Percentiles rank a stretch among this genome's conserved stretches.
These are phyloP conservation scores for Quercus tomentella DNA, from an alignment of 331 rosid genomes.

Conservation along the genomic window DNA sequence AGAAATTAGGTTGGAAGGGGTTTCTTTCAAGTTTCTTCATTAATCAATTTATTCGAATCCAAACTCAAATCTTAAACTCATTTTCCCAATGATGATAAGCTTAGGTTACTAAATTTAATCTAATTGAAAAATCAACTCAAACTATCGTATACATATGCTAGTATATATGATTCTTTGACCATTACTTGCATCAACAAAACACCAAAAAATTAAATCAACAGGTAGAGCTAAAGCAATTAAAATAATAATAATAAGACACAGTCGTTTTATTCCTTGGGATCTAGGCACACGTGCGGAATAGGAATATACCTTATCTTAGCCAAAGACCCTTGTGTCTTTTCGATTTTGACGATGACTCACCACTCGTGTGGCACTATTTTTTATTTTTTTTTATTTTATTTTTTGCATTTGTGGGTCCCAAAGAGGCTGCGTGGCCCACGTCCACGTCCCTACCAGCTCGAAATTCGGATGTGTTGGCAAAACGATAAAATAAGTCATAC, in stretches of 20 bases:
- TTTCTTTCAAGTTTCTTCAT: not conserved
- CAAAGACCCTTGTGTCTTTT: no score
- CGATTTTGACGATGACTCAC: conserved; percentile 22
- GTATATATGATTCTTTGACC: not conserved
- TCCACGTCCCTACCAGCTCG: conserved; percentile 37
- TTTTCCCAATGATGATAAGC: not conserved
- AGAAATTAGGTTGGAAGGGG: not conserved
- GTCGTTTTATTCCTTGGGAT: conserved; percentile 29
- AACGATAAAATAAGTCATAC: conserved; percentile 47
- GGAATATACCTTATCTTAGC: not conserved
- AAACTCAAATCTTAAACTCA: not conserved
- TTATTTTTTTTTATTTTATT: not conserved
- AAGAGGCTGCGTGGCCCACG: conserved; percentile 21
- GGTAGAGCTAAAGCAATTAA: not conserved
- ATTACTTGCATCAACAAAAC: not conserved
- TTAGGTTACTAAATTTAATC: not conserved
- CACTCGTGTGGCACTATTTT: conserved; percentile 48
- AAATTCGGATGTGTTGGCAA: conserved; percentile 14
- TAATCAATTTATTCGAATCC: not conserved
- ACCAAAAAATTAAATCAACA: not conserved
- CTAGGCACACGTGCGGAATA: conserved; percentile 43
- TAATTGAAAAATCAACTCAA: not conserved
- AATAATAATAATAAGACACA: not conserved
- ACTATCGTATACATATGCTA: not conserved
- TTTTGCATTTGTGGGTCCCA: not conserved